phyloP scores from a whole-genome alignment of 1,284 basidiomycete genomes.

The Hemileccinum hortonii region DNA sequence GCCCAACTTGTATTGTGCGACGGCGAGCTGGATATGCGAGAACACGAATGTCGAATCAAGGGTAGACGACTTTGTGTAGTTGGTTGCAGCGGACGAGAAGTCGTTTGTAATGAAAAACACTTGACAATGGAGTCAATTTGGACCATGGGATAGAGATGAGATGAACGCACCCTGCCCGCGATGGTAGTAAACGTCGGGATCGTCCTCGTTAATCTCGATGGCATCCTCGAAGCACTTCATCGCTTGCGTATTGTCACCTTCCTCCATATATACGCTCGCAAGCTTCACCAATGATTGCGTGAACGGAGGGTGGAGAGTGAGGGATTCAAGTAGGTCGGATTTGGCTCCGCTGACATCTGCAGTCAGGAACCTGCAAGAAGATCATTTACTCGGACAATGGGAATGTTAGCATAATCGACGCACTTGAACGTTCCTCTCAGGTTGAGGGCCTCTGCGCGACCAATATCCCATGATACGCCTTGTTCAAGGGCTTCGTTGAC shows the following conservation, averaged over 20 bases:
- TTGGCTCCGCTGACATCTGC: conserved; percentile 86
- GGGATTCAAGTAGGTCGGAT: conserved; percentile 78
- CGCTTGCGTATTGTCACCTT: conserved; percentile 76
- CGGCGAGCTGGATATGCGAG: conserved; percentile 95
- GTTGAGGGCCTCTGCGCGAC: conserved; percentile 88
- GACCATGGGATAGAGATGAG: neutral
- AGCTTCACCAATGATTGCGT: conserved; percentile 97
- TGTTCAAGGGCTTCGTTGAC: conserved; percentile 88
- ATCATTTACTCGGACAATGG: neutral
- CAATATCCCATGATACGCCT: conserved; percentile 75
- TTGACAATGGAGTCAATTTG: conserved; percentile 29
- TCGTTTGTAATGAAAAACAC: conserved; percentile 97
- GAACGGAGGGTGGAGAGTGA: conserved; percentile 72
- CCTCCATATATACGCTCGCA: conserved; percentile 97
- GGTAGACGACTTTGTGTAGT: conserved; percentile 87
- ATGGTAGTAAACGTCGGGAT: conserved; percentile 99
- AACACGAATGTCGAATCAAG: conserved; percentile 88
- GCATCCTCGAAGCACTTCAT: conserved; percentile 93
- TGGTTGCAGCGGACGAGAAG: conserved; percentile 81
- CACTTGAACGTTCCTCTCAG: conserved; percentile 94
- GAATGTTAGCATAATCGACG: conserved; percentile 24
- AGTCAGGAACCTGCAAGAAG: conserved; percentile 71
- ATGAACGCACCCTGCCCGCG: conserved; percentile 81
- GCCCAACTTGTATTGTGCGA: conserved; percentile 93
- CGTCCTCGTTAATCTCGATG: conserved; percentile 77